Base-by-base conservation (phyloP, 208 protist species). In the Trypanosoma brucei region DNA sequence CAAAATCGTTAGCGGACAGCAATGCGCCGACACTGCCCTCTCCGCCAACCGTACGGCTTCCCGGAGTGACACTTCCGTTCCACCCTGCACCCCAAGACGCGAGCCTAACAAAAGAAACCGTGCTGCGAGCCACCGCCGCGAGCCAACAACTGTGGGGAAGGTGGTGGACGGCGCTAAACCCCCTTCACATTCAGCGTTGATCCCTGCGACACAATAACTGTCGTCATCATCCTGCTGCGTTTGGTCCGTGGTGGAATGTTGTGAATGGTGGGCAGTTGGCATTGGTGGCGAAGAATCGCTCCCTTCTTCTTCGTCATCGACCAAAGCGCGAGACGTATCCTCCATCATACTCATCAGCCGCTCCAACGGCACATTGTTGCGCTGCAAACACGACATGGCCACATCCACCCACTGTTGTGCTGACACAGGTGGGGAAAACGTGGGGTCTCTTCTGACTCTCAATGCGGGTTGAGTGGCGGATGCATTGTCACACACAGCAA, bases 101-200 rank as follows among this genome's bases (percentile, higher is more conserved):
- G 74, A 72, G 1, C 67, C 86, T 7, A 84, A 78, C 14, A 83
- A 61, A 50, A 88, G 75, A 42, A 89, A 59, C 53, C 86, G 78
- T 8, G 80, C 72, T 4, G 82, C 82, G 59, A 87, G 63, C 65
- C 84, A 56, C 5, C 72, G 74, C 57, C 40, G 65, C 60, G 38
- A 51, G 39, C 31, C 39, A 7, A n/a, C n/a, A 0, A 13, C 34
- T 3, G 37, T 36, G 8, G 4, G 14, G 38, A 11, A 2, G 33
- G 9, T 40, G 22, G 38, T 42, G 7, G 49, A 55, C 1, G 2
- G 8, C 35, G 3, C 11, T 14, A 30, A 22, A 13, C 6, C 34
- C 30, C 33, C 7, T 7, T 44, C 37, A 48, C 1, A 35, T 39
- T 2, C 31, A 3, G 1, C 42, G 13, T 39, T 6, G 39, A 39